Conservation (phyloP, 306 rosid species). For the Ormosia semicastrata region DNA sequence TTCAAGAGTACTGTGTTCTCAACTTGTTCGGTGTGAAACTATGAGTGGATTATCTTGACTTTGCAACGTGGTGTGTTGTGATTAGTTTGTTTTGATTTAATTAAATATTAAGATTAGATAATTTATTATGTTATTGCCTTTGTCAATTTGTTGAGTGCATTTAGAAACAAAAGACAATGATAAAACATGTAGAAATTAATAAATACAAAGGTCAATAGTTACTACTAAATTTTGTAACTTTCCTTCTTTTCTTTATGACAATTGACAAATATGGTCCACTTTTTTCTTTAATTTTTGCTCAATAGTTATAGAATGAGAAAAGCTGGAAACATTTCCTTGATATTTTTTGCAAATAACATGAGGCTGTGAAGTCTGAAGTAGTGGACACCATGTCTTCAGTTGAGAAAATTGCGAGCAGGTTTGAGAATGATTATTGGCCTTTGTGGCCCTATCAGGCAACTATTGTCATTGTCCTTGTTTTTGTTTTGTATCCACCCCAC, state of each 20-base stretch:
- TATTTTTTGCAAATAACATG: background rate
- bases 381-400: background rate
- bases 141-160: background rate
- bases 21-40: background rate
- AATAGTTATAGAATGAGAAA: background rate
- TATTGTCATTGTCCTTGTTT: background rate
- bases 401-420: constrained; percentile 1
- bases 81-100: background rate
- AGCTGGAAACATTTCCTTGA: background rate
- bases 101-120: background rate
- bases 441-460: constrained; percentile 1
- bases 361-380: background rate
- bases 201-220: background rate
- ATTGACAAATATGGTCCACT: background rate
- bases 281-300: background rate
- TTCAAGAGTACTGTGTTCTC: background rate
- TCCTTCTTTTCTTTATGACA: background rate
- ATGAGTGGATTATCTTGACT: background rate
- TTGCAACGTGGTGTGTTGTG: background rate
- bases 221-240: background rate
- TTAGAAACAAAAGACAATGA: background rate
- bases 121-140: background rate
- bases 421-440: constrained; percentile 18
- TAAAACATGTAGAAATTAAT: background rate
- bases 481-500: background rate